Conservation (phyloP, 192 early-diverging fungal genomes). For the Backusella sp. region DNA sequence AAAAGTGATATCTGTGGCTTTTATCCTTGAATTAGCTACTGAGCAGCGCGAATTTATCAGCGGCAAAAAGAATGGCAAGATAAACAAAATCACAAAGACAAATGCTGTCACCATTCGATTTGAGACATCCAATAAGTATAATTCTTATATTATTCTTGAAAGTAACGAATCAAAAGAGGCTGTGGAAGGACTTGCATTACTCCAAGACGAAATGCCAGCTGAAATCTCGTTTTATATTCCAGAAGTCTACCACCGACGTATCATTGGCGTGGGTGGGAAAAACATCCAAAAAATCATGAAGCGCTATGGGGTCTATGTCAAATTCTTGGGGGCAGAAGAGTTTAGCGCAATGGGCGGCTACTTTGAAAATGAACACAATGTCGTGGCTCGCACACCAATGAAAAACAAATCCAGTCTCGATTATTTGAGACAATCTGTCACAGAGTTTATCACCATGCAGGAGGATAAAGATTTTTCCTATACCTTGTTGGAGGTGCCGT, state of each 20-base stretch:
- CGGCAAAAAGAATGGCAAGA: slow-evolving; percentile 85
- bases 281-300: slow-evolving; percentile 88
- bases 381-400: slow-evolving; percentile 77
- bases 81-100: slow-evolving; percentile 76
- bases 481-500: slow-evolving; percentile 30
- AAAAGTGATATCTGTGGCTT: slow-evolving; percentile 56
- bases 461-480: slow-evolving; percentile 47
- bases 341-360: slow-evolving; percentile 71
- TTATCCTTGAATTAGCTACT: slow-evolving; percentile 68
- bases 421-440: slow-evolving; percentile 58
- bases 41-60: slow-evolving; percentile 83
- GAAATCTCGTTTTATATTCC: slow-evolving; percentile 79
- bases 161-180: slow-evolving; percentile 48
- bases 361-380: slow-evolving; percentile 78
- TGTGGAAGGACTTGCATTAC: slow-evolving; percentile 59
- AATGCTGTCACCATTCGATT: slow-evolving; percentile 63
- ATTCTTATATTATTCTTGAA: slow-evolving; percentile 69
- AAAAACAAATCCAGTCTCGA: slow-evolving; percentile 69
- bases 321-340: slow-evolving; percentile 78
- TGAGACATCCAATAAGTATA: slow-evolving; percentile 67
- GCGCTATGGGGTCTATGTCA: slow-evolving; percentile 79
- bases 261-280: slow-evolving; percentile 81
- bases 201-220: slow-evolving; percentile 77
- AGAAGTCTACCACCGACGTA: slow-evolving; percentile 75
- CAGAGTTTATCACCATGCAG: slow-evolving; percentile 53